Conservation (phyloP, 2,329 filamentous ascomycete species). For the Colletotrichum salicis region DNA sequence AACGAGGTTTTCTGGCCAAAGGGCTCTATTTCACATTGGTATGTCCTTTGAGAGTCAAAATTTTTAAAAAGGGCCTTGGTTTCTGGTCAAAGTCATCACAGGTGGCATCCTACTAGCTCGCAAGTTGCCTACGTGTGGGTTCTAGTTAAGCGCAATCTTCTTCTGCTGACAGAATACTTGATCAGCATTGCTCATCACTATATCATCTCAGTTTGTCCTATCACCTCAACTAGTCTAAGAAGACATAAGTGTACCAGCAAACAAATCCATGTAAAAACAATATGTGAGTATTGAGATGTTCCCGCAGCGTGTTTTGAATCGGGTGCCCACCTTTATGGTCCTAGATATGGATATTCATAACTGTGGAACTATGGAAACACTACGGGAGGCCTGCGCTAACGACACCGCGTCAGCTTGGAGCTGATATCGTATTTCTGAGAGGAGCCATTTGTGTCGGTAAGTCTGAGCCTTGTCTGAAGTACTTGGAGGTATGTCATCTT, state of each 20-base stretch:
- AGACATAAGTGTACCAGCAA: not conserved
- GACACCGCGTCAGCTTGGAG: not conserved
- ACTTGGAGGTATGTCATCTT: not conserved
- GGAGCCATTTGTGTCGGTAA: not conserved
- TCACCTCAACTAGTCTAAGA: not conserved
- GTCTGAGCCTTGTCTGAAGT: not conserved
- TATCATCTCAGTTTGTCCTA: not conserved
- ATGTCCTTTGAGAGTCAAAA: not conserved
- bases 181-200: not conserved
- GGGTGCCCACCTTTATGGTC: not conserved
- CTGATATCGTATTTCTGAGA: not conserved
- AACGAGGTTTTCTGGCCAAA: not conserved
- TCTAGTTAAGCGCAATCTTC: not conserved
- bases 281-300: not conserved
- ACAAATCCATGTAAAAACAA: not conserved
- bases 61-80: not conserved
- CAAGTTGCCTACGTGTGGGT: not conserved
- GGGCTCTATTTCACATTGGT: not conserved
- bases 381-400: not conserved
- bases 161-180: not conserved
- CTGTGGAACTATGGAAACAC: not conserved
- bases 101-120: not conserved
- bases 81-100: not conserved
- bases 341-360: not conserved
- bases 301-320: not conserved